A percentile compares a stretch with the other conserved stretches of the same genome.
Evolutionary conservation across 768 basidiomycete species (phyloP).

Genomic region (Lentinus brumalis): DNA sequence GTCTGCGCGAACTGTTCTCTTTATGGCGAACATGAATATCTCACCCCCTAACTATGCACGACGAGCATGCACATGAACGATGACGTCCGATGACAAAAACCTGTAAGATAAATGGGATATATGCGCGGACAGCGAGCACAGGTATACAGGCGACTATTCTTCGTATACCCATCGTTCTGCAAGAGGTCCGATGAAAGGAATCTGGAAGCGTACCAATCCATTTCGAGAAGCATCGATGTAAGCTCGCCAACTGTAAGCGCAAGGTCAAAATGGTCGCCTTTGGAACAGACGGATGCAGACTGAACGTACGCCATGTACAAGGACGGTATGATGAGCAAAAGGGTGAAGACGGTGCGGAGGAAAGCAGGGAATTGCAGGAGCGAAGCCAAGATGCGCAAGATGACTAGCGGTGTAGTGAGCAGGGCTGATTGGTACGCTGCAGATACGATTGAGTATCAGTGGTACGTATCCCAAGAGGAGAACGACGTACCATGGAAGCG

Average conservation of each 20-base stretch:
- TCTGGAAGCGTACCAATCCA: conserved; percentile 55
- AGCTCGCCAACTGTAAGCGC: conserved; percentile 43
- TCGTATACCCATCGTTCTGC: conserved; percentile 73
- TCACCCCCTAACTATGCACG: too few relatives aligned
- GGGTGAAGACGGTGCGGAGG: conserved; percentile 50
- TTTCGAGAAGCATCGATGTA: conserved; percentile 55
- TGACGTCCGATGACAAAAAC: too few relatives aligned
- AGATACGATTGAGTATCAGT: conserved; percentile 6
- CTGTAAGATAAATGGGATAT: background rate
- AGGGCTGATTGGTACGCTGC: conserved; percentile 81
- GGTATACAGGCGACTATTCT: conserved; percentile 39
- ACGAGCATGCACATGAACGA: too few relatives aligned
- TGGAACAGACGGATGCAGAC: background rate
- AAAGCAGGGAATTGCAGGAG: conserved; percentile 55
- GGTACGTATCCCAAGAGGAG: background rate
- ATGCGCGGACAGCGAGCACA: background rate
- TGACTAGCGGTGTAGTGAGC: conserved; percentile 61
- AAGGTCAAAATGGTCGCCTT: background rate
- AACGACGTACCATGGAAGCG: conserved; percentile 68
- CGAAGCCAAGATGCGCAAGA: conserved; percentile 56
- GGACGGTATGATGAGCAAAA: conserved; percentile 44
- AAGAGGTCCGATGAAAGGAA: conserved; percentile 63
- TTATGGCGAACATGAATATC: too few relatives aligned
- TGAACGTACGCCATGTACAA: conserved; percentile 59
- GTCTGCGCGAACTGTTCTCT: too few relatives aligned